A percentile compares a stretch with the other conserved stretches of the same genome.
Evolutionary conservation across 106 monocot species (phyloP).

Genomic region (Dendrobium nobile): DNA sequence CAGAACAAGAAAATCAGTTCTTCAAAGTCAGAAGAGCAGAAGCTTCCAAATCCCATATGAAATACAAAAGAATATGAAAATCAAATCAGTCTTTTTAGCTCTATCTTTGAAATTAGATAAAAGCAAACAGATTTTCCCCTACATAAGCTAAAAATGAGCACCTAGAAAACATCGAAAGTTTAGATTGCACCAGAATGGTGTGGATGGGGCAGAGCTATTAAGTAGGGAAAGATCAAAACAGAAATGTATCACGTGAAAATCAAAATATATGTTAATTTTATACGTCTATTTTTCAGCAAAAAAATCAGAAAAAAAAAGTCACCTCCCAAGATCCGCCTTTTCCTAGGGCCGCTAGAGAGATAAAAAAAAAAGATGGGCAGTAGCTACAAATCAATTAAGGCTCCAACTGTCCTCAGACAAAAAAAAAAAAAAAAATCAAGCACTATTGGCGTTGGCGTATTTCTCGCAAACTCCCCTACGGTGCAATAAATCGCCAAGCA

Average conservation of each 20-base stretch:
- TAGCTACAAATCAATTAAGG: too few species aligned
- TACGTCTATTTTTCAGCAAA: neutral
- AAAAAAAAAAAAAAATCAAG: neutral
- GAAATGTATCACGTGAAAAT: too few species aligned
- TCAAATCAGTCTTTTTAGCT: neutral
- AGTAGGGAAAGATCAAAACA: too few species aligned
- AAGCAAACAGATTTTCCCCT: neutral
- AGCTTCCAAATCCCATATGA: neutral
- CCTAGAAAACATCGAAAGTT: neutral
- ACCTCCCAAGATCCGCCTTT: neutral
- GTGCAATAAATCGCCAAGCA: too few species aligned
- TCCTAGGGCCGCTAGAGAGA: neutral
- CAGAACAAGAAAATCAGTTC: neutral
- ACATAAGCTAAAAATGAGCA: neutral
- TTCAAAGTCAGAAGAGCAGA: neutral
- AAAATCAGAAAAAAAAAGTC: neutral
- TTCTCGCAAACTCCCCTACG: too few species aligned
- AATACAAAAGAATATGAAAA: neutral
- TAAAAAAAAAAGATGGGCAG: too few species aligned
- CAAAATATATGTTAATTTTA: neutral
- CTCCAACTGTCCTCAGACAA: neutral
- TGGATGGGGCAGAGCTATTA: neutral
- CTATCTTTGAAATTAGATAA: neutral
- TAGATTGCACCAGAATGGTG: neutral
- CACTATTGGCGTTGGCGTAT: neutral